Evolutionary conservation across 2,329 filamentous ascomycete species (phyloP).

Genomic region (Aschersonia sp.): DNA sequence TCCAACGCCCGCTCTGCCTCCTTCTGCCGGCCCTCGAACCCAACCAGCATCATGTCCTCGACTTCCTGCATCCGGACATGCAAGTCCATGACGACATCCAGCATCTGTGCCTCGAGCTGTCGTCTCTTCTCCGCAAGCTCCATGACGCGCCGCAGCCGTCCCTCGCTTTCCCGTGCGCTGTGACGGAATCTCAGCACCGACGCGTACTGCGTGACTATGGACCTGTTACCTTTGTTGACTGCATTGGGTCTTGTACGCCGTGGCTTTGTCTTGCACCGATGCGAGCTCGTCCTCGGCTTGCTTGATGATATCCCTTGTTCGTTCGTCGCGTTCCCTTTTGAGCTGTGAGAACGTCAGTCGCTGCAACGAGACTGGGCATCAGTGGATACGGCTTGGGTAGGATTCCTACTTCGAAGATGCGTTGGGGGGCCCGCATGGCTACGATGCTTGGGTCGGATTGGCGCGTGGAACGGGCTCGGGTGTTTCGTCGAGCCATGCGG

Average conservation of each 20-base stretch:
- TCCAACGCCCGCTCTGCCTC: conserved; percentile 8
- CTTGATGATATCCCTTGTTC: conserved; percentile 9
- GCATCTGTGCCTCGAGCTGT: conserved; percentile 14
- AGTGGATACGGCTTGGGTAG: too few relatives aligned
- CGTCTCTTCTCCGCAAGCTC: conserved; percentile 10
- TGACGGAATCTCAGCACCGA: background rate
- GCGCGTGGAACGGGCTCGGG: conserved; percentile 7
- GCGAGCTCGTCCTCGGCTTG: conserved; percentile 12
- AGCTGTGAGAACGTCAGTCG: conserved; percentile 9
- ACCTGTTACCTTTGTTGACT: conserved; percentile 10
- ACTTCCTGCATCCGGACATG: conserved; percentile 8
- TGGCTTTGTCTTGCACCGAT: conserved; percentile 9
- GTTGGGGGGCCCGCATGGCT: conserved; percentile 13
- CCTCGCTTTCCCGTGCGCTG: conserved; percentile 8
- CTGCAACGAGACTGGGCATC: background rate
- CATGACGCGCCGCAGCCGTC: conserved; percentile 8
- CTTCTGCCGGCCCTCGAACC: conserved; percentile 12
- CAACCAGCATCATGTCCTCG: conserved; percentile 16
- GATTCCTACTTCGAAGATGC: conserved; percentile 11
- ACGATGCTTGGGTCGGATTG: conserved; percentile 9
- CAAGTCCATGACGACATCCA: conserved; percentile 9
- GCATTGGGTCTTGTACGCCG: conserved; percentile 9
- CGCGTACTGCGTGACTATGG: background rate
- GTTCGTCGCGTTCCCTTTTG: conserved; percentile 14
- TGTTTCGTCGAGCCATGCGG: conserved; percentile 6